Base-by-base conservation (phyloP, 176 grass and related monocot genomes). In the Aegilops umbellulata region DNA sequence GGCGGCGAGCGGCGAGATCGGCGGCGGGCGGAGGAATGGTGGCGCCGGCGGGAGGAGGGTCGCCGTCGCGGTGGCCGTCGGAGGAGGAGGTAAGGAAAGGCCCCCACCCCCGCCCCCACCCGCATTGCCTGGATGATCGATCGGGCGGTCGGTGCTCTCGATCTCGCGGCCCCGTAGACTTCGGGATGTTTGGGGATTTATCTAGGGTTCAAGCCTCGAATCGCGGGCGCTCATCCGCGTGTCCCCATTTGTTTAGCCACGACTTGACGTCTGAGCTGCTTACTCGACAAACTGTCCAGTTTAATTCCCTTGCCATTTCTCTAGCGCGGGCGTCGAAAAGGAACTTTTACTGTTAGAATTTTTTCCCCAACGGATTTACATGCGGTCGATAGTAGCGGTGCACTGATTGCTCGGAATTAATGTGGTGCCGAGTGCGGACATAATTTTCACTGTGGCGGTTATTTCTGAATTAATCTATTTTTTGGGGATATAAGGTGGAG, bases 51-150 rank as follows among this genome's bases (percentile, higher is more conserved):
- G 84, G 61, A 34, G 77, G 69, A 69, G 81, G 84, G 31, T 2
- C 63, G 65, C 38, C 77, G 32, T 35, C 80, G 67, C 76, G 79
- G 35, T 93, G 91, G 91, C 91, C 91, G 23, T 25, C 72, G 77
- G 82, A 46, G 72, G 88, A 60, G 16, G 91, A 93, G 88, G 91
- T 93, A 84, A 90, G 80, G 49, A 19, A 53, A 53, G 53, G 53
- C 53, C 53, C 53, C 53, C 19, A 58, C 53, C 16, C 24, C 24
- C 15, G 1, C 15, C 7, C 7, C 14, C 19, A 17, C 23, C 66
- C 35, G 80, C 83, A 89, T 86, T 86, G 80, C 74, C 17, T 41
- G 30, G 78, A 68, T 10, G 30, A 27, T 4, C 11, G 7, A 17
- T 1, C 6, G 20, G 41, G 3, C 10, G 19, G 65, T 32, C 29